Percentiles rank a stretch among this genome's conserved stretches.
These are phyloP conservation scores for Wilcoxina mikolae DNA, from an alignment of 495 filamentous ascomycete species.

Conservation along the genomic window DNA sequence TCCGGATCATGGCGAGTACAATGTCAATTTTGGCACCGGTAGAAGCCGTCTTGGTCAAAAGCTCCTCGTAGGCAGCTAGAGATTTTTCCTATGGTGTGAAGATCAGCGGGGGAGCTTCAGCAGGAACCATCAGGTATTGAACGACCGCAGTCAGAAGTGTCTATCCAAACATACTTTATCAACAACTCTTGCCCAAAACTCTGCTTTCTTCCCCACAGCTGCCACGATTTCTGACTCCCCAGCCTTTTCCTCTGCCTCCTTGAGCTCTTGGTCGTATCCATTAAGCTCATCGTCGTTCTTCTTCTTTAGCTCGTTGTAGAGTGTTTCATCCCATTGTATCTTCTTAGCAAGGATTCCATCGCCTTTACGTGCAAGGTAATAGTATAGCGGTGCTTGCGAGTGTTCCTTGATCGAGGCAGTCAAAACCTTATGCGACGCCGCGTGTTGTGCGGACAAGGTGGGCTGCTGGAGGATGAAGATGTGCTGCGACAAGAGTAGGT, in stretches of 20 bases:
- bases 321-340: slow-evolving; percentile 68
- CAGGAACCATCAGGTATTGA: neutral
- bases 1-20: slow-evolving; percentile 85
- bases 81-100: slow-evolving; percentile 62
- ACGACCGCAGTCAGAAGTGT: too few species aligned
- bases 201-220: slow-evolving; percentile 82
- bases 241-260: slow-evolving; percentile 84
- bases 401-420: slow-evolving; percentile 85
- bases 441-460: slow-evolving; percentile 56
- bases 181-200: slow-evolving; percentile 84
- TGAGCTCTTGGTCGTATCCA: slow-evolving; percentile 85
- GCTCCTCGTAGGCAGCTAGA: slow-evolving; percentile 73
- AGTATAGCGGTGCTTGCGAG: slow-evolving; percentile 95
- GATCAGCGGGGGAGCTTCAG: neutral
- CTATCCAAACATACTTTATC: slow-evolving; percentile 67
- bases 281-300: slow-evolving; percentile 88
- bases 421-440: slow-evolving; percentile 56
- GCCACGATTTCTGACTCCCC: slow-evolving; percentile 90
- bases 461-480: slow-evolving; percentile 95
- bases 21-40: slow-evolving; percentile 94
- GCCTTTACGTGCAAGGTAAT: slow-evolving; percentile 83
- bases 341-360: slow-evolving; percentile 56
- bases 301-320: slow-evolving; percentile 70
- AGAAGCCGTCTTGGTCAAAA: slow-evolving; percentile 86
- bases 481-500: slow-evolving; percentile 83